Evolutionary conservation across 1,284 basidiomycete genomes (phyloP).

Genomic region (Afroboletus lepidellus): DNA sequence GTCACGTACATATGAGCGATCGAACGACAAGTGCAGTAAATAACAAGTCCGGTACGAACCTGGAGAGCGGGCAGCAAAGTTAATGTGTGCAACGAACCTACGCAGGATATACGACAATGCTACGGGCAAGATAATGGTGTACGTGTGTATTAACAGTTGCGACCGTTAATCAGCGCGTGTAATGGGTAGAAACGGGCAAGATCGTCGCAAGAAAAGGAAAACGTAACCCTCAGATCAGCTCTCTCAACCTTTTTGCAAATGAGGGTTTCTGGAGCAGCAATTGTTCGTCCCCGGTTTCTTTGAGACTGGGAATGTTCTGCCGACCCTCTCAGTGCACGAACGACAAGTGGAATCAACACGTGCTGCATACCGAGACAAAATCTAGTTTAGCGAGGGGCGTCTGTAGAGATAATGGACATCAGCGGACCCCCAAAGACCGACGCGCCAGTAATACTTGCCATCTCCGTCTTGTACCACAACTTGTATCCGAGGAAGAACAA

Average conservation of each 20-base stretch:
- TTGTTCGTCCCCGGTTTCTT: conserved; percentile 23
- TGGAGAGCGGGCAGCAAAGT: too few species aligned
- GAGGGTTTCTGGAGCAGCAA: conserved; percentile 14
- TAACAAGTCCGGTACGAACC: too few species aligned
- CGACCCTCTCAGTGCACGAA: background rate
- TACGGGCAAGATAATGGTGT: too few species aligned
- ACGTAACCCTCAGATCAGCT: conserved; percentile 10
- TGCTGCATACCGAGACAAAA: conserved; percentile 14
- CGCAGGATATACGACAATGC: too few species aligned
- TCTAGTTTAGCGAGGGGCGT: conserved; percentile 14
- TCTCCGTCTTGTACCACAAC: conserved; percentile 51
- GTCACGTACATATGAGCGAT: too few species aligned
- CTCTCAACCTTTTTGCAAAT: conserved; percentile 1
- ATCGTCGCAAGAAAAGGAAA: background rate
- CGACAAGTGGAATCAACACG: background rate
- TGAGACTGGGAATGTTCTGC: conserved; percentile 24
- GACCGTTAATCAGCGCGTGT: background rate
- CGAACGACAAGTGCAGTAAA: too few species aligned
- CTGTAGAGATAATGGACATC: background rate
- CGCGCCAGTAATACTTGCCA: conserved; percentile 23
- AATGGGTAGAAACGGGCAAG: too few species aligned
- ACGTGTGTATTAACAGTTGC: too few species aligned
- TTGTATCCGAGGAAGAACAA: conserved; percentile 38
- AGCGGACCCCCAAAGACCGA: background rate
- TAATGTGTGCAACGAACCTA: too few species aligned